These are phyloP conservation scores for Henningerozyma blattae DNA, from an alignment of 805 yeast genomes.

Conservation along the genomic window DNA sequence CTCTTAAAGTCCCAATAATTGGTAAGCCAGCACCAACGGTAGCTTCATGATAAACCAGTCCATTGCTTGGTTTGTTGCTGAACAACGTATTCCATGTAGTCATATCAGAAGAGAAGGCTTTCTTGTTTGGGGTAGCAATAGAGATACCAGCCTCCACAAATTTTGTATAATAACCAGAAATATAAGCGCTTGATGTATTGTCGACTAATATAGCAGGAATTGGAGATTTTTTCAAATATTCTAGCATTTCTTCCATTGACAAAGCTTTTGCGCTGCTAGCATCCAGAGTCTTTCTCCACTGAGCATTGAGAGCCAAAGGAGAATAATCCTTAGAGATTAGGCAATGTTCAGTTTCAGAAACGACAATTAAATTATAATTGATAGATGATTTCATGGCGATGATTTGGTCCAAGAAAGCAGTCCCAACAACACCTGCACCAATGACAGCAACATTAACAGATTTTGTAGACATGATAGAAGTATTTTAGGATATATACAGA, in stretches of 20 bases:
- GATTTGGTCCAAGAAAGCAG: slow-evolving; percentile 79
- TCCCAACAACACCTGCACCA: slow-evolving; percentile 92
- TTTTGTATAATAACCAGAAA: slow-evolving; percentile 68
- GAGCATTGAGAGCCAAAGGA: slow-evolving; percentile 45
- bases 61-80: slow-evolving; percentile 40
- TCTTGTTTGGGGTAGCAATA: slow-evolving; percentile 96
- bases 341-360: slow-evolving; percentile 67
- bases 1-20: slow-evolving; percentile 77
- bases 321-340: slow-evolving; percentile 55
- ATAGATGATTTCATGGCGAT: slow-evolving; percentile 47
- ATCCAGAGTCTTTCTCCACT: slow-evolving; percentile 41
- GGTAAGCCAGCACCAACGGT: slow-evolving; percentile 99
- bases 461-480: slow-evolving; percentile 32
- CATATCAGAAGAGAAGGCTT: slow-evolving; percentile 79
- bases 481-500: no score
- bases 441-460: slow-evolving; percentile 59
- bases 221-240: slow-evolving; percentile 53
- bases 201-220: slow-evolving; percentile 78
- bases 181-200: slow-evolving; percentile 75
- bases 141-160: slow-evolving; percentile 72
- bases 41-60: slow-evolving; percentile 91
- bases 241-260: slow-evolving; percentile 44
- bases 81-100: slow-evolving; percentile 70
- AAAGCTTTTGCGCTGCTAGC: slow-evolving; percentile 36
- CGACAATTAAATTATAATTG: slow-evolving; percentile 62